Conservation (phyloP, 2,329 filamentous ascomycete genomes). For the Penicillium vulpinum region DNA sequence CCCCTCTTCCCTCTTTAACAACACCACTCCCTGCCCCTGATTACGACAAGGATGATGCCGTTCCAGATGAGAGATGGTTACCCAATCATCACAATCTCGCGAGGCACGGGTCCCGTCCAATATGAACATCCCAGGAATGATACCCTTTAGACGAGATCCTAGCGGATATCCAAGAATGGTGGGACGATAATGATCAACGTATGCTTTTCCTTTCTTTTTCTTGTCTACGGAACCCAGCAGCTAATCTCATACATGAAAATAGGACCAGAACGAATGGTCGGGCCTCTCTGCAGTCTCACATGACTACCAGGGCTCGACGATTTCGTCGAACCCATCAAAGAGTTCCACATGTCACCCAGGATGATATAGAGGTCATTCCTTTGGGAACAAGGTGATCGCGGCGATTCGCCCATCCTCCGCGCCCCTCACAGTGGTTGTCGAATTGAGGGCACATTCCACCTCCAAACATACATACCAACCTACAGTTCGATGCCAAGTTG, state of each 20-base stretch:
- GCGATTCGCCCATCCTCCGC: too few species aligned
- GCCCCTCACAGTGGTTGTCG: neutral
- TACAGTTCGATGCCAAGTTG: neutral
- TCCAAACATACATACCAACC: neutral
- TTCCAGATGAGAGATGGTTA: neutral
- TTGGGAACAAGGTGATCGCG: too few species aligned
- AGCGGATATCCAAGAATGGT: neutral
- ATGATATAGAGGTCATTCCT: neutral
- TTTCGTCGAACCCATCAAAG: neutral
- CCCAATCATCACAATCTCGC: neutral
- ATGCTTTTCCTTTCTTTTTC: neutral
- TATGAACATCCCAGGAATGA: neutral
- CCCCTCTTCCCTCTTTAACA: too few species aligned
- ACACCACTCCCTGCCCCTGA: neutral
- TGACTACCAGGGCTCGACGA: neutral
- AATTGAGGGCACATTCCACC: neutral
- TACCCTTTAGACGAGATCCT: neutral
- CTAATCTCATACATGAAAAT: neutral
- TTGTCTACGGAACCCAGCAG: neutral
- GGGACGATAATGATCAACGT: neutral
- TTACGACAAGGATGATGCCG: neutral
- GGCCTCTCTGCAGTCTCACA: neutral
- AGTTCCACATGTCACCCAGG: neutral
- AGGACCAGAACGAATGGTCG: neutral
- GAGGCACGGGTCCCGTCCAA: neutral